phyloP scores from a whole-genome alignment of 1,284 basidiomycete species.

The Cutaneotrichosporon mucoides region DNA sequence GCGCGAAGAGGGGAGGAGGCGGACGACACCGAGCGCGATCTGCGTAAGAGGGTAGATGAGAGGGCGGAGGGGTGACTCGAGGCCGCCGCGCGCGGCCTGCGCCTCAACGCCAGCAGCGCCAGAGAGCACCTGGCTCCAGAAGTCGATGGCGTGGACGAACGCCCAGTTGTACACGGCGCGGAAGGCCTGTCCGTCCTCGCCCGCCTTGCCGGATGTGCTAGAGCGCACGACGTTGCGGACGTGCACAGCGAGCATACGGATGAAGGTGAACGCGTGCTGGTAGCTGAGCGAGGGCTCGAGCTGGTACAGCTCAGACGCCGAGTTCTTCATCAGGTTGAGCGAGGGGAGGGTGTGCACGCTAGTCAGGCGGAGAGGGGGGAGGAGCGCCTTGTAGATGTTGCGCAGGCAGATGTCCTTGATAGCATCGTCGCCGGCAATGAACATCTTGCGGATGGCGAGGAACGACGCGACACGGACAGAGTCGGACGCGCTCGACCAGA shows the following conservation, averaged over 20 bases:
- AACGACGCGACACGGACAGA: conserved; percentile 82
- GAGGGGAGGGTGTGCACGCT: conserved; percentile 83
- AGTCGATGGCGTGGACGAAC: conserved; percentile 91
- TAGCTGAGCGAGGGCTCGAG: conserved; percentile 61
- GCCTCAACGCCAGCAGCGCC: conserved; percentile 66
- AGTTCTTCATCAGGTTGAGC: conserved; percentile 97
- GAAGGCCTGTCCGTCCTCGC: conserved; percentile 67
- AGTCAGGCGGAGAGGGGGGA: conserved; percentile 72
- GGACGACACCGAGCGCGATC: conserved; percentile 86
- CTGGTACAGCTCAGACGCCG: conserved; percentile 86
- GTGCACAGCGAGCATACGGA: conserved; percentile 91
- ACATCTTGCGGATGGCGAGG: conserved; percentile 76
- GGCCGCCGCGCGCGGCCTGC: conserved; percentile 54
- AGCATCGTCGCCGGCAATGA: conserved; percentile 71
- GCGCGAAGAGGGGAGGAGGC: conserved; percentile 74
- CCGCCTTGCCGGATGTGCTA: conserved; percentile 29
- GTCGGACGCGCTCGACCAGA: conserved; percentile 81
- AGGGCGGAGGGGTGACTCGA: conserved; percentile 74
- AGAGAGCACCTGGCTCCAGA: conserved; percentile 89
- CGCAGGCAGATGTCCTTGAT: conserved; percentile 83
- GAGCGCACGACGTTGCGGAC: conserved; percentile 60
- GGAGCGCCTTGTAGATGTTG: conserved; percentile 67
- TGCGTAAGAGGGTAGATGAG: conserved; percentile 95
- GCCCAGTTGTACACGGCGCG: conserved; percentile 98
- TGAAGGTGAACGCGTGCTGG: conserved; percentile 94